These are phyloP conservation scores for Rhodofomes roseus DNA, from an alignment of 1,284 basidiomycete genomes.

Conservation along the genomic window DNA sequence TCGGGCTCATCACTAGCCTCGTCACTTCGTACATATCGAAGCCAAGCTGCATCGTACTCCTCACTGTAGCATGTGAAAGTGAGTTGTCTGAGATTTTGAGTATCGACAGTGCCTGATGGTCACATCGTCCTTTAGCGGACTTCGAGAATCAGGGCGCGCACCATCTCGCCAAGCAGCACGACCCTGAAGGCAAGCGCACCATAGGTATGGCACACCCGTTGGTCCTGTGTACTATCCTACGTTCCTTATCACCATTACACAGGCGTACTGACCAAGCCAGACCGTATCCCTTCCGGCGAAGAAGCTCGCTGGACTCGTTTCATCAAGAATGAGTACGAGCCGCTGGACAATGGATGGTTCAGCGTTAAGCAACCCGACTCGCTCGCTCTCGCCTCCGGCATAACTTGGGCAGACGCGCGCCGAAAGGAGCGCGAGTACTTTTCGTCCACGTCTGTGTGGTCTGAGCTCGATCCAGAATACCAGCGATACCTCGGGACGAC, in stretches of 20 bases:
- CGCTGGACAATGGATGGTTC: constrained; percentile 63
- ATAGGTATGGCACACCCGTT: too few relatives aligned
- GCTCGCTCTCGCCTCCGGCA: constrained; percentile 47
- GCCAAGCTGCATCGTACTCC: constrained; percentile 63
- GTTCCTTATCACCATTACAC: too few relatives aligned
- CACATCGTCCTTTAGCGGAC: constrained; percentile 46
- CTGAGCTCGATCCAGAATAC: constrained; percentile 42
- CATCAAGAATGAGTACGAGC: constrained; percentile 50
- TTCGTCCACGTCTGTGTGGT: constrained; percentile 52
- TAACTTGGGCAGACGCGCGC: constrained; percentile 61
- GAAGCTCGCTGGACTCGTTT: constrained; percentile 58
- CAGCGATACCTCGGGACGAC: constrained; percentile 51
- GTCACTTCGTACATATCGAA: constrained; percentile 53
- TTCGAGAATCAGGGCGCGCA: constrained; percentile 71
- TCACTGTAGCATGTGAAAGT: constrained; percentile 76
- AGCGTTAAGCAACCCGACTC: constrained; percentile 72
- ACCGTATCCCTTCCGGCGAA: constrained; percentile 64
- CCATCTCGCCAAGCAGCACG: constrained; percentile 40
- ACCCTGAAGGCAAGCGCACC: constrained; percentile 60
- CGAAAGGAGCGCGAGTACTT: constrained; percentile 70
- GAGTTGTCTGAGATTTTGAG: constrained; percentile 16
- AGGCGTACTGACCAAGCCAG: constrained; percentile 84
- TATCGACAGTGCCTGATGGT: neutral
- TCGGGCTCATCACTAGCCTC: constrained; percentile 57
- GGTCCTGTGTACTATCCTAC: too few relatives aligned